Evolutionary conservation across 2,329 filamentous ascomycete genomes (phyloP).

Genomic region (Verticillium zaregamsianum): DNA sequence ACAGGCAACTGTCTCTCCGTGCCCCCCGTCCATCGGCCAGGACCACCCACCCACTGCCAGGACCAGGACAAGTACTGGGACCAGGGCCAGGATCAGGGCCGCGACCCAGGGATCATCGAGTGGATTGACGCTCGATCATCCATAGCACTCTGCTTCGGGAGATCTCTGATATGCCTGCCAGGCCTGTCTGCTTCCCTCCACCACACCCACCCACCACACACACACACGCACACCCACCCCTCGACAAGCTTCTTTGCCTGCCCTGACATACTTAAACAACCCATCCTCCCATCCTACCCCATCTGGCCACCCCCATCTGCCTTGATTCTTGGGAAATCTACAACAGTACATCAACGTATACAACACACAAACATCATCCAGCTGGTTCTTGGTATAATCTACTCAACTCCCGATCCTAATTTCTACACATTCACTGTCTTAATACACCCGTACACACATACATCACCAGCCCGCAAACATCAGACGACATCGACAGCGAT

Average conservation of each 20-base stretch:
- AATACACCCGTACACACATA: not conserved
- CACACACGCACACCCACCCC: not conserved
- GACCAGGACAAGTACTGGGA: not conserved
- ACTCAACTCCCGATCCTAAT: slow-evolving; percentile 2
- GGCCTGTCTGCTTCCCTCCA: slow-evolving; percentile 12
- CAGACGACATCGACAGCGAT: slow-evolving; percentile 3
- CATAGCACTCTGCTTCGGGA: slow-evolving; percentile 27
- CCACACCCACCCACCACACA: slow-evolving; percentile 26
- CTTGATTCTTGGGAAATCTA: slow-evolving; percentile 16
- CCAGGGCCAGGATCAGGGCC: not conserved
- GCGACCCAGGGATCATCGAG: slow-evolving; percentile 9
- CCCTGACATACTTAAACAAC: slow-evolving; percentile 37
- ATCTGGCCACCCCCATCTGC: slow-evolving; percentile 10
- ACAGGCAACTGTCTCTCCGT: slow-evolving; percentile 37
- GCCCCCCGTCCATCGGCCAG: slow-evolving; percentile 19
- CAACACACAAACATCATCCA: slow-evolving; percentile 25
- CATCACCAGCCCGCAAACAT: not conserved
- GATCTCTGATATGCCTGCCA: slow-evolving; percentile 20
- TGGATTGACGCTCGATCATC: slow-evolving; percentile 49
- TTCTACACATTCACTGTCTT: slow-evolving; percentile 7
- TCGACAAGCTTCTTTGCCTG: slow-evolving; percentile 32
- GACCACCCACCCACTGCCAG: slow-evolving; percentile 17
- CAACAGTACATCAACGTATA: slow-evolving; percentile 7
- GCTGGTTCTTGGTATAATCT: slow-evolving; percentile 29
- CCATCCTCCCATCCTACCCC: slow-evolving; percentile 34